A percentile compares a stretch with the other conserved stretches of the same genome.
Evolutionary conservation across 306 rosid genomes (phyloP).

Genomic region (Urtica urens): DNA sequence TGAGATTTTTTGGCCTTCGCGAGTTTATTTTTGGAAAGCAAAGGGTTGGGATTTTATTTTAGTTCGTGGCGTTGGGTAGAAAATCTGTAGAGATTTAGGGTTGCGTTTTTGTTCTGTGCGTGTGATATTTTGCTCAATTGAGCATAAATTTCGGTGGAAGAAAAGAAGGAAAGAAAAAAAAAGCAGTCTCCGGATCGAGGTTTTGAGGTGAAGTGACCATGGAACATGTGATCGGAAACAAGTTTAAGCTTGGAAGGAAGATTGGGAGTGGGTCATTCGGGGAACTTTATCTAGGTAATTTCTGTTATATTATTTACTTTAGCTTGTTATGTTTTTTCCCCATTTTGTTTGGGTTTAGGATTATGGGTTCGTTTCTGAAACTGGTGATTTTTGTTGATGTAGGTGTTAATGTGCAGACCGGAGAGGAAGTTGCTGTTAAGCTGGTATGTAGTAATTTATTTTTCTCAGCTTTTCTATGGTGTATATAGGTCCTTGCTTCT

Average conservation of each 20-base stretch:
- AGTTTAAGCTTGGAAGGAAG: slow-evolving; percentile 93
- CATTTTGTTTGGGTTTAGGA: neutral
- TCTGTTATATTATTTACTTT: neutral
- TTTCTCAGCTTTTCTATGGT: neutral
- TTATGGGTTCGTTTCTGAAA: slow-evolving; percentile 8
- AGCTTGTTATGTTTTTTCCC: neutral
- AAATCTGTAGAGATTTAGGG: slow-evolving; percentile 26
- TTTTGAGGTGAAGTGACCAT: slow-evolving; percentile 41
- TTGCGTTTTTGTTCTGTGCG: slow-evolving; percentile 15
- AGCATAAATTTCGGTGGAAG: slow-evolving; percentile 23
- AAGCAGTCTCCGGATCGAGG: slow-evolving; percentile 24
- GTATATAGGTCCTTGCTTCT: neutral
- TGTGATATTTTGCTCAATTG: slow-evolving; percentile 32
- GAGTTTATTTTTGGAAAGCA: slow-evolving; percentile 17
- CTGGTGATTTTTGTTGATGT: slow-evolving; percentile 16
- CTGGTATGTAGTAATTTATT: slow-evolving; percentile 56
- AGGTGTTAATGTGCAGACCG: slow-evolving; percentile 89
- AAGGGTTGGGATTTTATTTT: slow-evolving; percentile 5
- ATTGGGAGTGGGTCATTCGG: slow-evolving; percentile 99
- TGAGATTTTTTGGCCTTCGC: neutral
- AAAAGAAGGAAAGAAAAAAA: slow-evolving; percentile 6
- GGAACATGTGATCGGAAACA: slow-evolving; percentile 91
- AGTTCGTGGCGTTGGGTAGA: slow-evolving; percentile 15
- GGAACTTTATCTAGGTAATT: slow-evolving; percentile 85
- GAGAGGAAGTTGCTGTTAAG: slow-evolving; percentile 99